These are phyloP conservation scores for Emmonsiellopsis sp. DNA, from an alignment of 2,329 filamentous ascomycete genomes.

Conservation along the genomic window DNA sequence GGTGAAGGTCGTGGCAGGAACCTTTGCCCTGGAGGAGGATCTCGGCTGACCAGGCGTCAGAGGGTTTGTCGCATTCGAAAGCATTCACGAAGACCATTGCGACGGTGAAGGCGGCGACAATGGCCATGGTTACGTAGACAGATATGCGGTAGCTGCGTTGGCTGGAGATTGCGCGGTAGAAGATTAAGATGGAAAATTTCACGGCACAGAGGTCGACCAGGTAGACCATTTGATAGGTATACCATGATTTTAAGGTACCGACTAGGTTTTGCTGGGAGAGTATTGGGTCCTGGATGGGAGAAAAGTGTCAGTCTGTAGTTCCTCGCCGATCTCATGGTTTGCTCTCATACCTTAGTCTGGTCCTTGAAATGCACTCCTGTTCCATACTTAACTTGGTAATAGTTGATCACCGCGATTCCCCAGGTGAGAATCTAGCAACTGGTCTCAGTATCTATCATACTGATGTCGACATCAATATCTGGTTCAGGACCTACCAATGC, in stretches of 20 bases:
- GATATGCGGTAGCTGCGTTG: slow-evolving; percentile 14
- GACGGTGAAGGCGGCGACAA: slow-evolving; percentile 17
- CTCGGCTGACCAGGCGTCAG: slow-evolving; percentile 3
- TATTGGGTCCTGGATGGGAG: background rate
- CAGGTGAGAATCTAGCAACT: background rate
- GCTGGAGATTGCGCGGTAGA: slow-evolving; percentile 32
- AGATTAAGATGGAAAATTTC: slow-evolving; percentile 34
- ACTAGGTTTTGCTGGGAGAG: background rate
- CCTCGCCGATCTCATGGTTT: too few species aligned
- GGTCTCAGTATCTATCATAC: background rate
- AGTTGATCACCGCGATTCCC: slow-evolving; percentile 1
- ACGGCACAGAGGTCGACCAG: slow-evolving; percentile 26
- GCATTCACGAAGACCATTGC: slow-evolving; percentile 22
- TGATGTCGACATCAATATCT: background rate
- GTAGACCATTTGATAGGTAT: slow-evolving; percentile 32
- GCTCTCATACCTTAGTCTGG: background rate
- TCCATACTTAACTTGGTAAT: slow-evolving; percentile 1
- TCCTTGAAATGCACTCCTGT: background rate
- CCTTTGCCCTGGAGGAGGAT: slow-evolving; percentile 1
- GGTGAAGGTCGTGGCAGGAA: slow-evolving; percentile 4
- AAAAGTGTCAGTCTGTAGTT: background rate
- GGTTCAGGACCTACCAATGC: background rate
- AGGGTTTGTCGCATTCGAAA: slow-evolving; percentile 17
- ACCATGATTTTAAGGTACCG: slow-evolving; percentile 6
- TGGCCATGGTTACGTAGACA: slow-evolving; percentile 18